phyloP scores from a whole-genome alignment of 495 filamentous ascomycete genomes.

The Saxispiralis lemnorum region DNA sequence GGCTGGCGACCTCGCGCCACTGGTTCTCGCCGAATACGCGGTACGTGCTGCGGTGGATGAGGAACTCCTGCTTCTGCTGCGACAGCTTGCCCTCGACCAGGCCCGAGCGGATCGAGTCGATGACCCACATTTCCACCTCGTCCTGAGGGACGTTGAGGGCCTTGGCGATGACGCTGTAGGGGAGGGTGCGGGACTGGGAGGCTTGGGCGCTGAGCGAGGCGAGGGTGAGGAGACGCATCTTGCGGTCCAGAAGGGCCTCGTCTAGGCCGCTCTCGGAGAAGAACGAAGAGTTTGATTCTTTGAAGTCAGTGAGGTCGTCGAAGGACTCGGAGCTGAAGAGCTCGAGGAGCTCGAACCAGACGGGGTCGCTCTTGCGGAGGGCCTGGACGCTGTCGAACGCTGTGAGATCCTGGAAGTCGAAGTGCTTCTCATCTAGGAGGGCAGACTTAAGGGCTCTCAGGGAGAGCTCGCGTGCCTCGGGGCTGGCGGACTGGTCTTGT shows the following conservation, averaged over 20 bases:
- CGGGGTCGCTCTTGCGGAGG: conserved; percentile 61
- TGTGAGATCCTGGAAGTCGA: conserved; percentile 88
- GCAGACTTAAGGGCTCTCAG: conserved; percentile 71
- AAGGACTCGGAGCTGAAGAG: conserved; percentile 84
- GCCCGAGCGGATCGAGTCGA: conserved; percentile 86
- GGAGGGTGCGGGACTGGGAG: conserved; percentile 54
- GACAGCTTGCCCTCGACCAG: conserved; percentile 88
- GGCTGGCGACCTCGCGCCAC: conserved; percentile 80
- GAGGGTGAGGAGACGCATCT: conserved; percentile 90
- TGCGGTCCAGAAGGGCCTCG: conserved; percentile 47
- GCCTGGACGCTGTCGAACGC: conserved; percentile 71
- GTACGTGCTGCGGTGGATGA: conserved; percentile 87
- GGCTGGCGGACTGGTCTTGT: conserved; percentile 43
- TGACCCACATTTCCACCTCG: conserved; percentile 95
- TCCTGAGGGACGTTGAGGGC: conserved; percentile 61
- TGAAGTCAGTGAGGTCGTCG: conserved; percentile 89
- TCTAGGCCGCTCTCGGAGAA: conserved; percentile 54
- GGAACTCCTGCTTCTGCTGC: conserved; percentile 77
- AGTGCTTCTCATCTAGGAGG: conserved; percentile 55
- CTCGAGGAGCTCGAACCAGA: conserved; percentile 77
- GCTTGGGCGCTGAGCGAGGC: conserved; percentile 71
- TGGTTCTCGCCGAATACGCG: conserved; percentile 94
- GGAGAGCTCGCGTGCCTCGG: conserved; percentile 60
- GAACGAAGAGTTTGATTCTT: conserved; percentile 62
- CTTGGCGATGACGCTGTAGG: conserved; percentile 65